Conservation (phyloP, 495 filamentous ascomycete species). For the Penicillium goetzii region DNA sequence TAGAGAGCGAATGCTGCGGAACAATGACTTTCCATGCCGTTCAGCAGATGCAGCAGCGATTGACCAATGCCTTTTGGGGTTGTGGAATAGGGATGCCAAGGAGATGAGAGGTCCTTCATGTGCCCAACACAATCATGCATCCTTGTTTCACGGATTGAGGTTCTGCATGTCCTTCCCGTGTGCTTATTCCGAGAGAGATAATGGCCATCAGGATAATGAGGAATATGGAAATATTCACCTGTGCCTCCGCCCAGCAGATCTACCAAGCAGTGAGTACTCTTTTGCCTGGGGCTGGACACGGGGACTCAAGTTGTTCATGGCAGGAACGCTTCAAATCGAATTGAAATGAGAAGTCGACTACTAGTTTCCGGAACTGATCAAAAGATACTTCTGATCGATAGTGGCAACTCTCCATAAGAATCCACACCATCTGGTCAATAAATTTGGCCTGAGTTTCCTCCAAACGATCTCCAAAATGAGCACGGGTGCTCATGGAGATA, state of each 20-base stretch:
- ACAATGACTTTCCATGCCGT: neutral
- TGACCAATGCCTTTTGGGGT: neutral
- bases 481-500: too few relatives aligned
- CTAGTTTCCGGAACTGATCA: neutral
- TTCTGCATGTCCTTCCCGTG: neutral
- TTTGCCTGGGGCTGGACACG: neutral
- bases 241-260: neutral
- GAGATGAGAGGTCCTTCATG: neutral
- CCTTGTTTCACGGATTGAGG: neutral
- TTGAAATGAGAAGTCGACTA: neutral
- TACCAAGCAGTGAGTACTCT: neutral
- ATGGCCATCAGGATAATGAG: neutral
- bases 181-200: neutral
- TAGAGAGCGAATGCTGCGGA: neutral
- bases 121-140: neutral
- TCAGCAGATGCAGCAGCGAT: neutral
- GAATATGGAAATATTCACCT: neutral
- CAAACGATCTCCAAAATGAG: too few relatives aligned
- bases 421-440: too few relatives aligned
- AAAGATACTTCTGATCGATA: neutral
- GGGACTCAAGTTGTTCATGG: neutral
- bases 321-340: neutral
- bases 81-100: neutral
- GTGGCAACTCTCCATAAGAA: too few relatives aligned
- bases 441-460: too few relatives aligned